Percentiles rank a stretch among this genome's conserved stretches.
These are phyloP conservation scores for Lipomyces yamanashiensis DNA, from an alignment of 805 yeast genomes.

Conservation along the genomic window DNA sequence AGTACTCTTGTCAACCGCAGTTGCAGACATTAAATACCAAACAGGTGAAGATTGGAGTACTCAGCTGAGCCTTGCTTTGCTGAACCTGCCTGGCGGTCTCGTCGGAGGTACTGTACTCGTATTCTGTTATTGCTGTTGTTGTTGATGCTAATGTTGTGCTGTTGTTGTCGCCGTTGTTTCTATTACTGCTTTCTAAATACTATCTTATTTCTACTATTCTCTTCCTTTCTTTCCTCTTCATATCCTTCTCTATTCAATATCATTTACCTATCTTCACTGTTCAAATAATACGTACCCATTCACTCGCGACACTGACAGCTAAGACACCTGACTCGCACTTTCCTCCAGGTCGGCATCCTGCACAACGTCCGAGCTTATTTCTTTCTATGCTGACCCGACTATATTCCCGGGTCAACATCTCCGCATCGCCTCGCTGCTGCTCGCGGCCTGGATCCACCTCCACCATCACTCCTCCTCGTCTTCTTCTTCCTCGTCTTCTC, in stretches of 20 bases:
- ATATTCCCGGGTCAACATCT: background rate
- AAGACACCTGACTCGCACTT: background rate
- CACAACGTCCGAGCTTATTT: constrained; percentile 2
- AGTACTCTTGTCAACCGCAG: too few relatives aligned
- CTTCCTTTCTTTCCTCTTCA: background rate
- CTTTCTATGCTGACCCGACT: too few relatives aligned
- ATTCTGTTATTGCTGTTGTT: background rate
- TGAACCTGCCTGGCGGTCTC: too few relatives aligned
- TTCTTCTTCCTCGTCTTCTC: background rate
- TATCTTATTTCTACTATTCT: background rate
- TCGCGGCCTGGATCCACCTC: background rate
- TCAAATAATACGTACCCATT: background rate
- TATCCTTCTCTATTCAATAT: background rate
- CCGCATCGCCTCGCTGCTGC: background rate
- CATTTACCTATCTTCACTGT: background rate
- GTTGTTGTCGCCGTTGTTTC: background rate
- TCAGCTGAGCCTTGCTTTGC: too few relatives aligned
- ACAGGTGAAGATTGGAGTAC: too few relatives aligned
- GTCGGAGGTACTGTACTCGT: background rate
- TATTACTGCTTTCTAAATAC: background rate
- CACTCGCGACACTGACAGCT: background rate
- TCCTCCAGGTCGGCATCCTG: background rate
- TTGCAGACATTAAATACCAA: too few relatives aligned
- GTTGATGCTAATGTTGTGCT: background rate
- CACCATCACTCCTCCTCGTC: background rate